Percentiles rank a stretch among this genome's conserved stretches.
These are phyloP conservation scores for Coniochaeta ligniaria DNA, from an alignment of 2,329 filamentous ascomycete genomes.

Conservation along the genomic window DNA sequence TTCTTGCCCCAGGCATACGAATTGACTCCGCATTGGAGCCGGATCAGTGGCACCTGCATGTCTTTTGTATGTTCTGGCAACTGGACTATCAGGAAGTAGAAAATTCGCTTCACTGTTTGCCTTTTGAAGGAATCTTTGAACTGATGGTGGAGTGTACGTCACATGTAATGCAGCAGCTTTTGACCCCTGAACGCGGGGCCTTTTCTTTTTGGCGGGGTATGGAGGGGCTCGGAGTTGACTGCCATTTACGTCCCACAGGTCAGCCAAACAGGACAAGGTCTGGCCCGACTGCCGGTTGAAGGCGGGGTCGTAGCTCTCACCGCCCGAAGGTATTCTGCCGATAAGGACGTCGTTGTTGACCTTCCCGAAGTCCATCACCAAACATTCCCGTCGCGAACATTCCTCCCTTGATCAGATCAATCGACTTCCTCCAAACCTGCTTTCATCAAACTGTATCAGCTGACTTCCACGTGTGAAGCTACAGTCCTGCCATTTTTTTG, in stretches of 20 bases:
- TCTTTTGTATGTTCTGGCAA: constrained; percentile 6
- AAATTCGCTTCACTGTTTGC: neutral
- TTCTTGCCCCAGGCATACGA: constrained; percentile 99
- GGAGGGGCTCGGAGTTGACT: too few species aligned
- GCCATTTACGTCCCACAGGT: too few species aligned
- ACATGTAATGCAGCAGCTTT: neutral
- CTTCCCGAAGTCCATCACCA: too few species aligned
- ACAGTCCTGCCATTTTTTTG: too few species aligned
- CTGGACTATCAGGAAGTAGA: neutral
- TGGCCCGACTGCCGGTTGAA: neutral
- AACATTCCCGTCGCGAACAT: too few species aligned
- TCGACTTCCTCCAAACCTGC: too few species aligned
- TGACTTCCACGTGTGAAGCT: too few species aligned
- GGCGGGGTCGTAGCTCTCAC: neutral
- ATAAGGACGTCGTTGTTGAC: neutral
- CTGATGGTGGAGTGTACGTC: neutral
- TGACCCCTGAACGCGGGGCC: neutral
- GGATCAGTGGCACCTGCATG: constrained; percentile 75
- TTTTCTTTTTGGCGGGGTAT: too few species aligned
- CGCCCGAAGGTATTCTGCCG: neutral
- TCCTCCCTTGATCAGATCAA: too few species aligned
- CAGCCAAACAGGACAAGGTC: neutral
- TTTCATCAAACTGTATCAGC: too few species aligned
- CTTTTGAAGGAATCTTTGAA: neutral
- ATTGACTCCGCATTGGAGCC: constrained; percentile 87